Percentiles rank a stretch among this genome's conserved stretches.
Evolutionary conservation across 2,329 filamentous ascomycete genomes (phyloP).

Genomic region (Xylariaceae sp.): DNA sequence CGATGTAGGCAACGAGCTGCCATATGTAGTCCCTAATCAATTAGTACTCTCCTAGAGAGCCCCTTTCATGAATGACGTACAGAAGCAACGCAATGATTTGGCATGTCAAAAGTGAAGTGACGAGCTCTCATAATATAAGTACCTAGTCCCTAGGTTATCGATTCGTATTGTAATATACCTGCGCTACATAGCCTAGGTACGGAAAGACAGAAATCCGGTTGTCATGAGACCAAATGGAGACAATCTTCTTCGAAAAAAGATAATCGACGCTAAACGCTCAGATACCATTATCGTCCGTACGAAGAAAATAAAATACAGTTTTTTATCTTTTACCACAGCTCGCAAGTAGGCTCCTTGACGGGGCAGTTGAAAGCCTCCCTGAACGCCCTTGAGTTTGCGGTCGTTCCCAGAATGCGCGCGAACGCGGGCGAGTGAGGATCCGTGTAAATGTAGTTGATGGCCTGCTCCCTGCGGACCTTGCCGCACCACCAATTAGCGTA

Average conservation of each 20-base stretch:
- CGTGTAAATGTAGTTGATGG: constrained; percentile 52
- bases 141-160: too few relatives aligned
- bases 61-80: too few relatives aligned
- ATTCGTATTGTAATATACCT: too few relatives aligned
- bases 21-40: too few relatives aligned
- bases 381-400: constrained; percentile 64
- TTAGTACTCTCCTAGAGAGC: too few relatives aligned
- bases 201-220: too few relatives aligned
- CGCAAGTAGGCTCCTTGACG: constrained; percentile 59
- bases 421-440: constrained; percentile 62
- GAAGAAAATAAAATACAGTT: not conserved
- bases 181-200: too few relatives aligned
- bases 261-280: not conserved
- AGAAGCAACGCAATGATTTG: too few relatives aligned
- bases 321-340: constrained; percentile 54
- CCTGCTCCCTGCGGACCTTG: constrained; percentile 54
- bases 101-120: too few relatives aligned
- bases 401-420: constrained; percentile 57
- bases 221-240: too few relatives aligned
- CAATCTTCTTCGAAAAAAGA: not conserved
- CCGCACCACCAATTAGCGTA: constrained; percentile 63
- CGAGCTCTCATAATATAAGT: too few relatives aligned
- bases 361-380: constrained; percentile 62
- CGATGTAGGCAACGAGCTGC: too few relatives aligned
- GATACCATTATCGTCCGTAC: not conserved